Base-by-base conservation (phyloP, 768 basidiomycete species). In the Suillus fuscotomentosus region DNA sequence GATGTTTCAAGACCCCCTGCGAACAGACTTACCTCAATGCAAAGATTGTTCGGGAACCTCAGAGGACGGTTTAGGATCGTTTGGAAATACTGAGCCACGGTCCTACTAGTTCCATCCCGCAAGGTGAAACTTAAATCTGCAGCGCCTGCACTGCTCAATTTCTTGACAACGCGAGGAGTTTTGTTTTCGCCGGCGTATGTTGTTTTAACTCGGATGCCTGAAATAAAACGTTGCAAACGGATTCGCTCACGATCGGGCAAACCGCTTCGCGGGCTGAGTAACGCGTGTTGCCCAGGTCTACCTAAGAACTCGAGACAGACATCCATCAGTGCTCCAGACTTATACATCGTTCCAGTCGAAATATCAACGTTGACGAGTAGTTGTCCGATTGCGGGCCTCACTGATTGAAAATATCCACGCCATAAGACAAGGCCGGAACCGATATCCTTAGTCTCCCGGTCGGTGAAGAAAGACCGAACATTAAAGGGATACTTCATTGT, bases 381-480 rank as follows among this genome's bases (percentile, higher is more conserved):
- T 0, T 78, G 77, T 0, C 86, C 86, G 20, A 87, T 81, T 0
- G 84, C 84, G 4, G 91, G 91, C 24, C 92, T 82, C 14, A 92
- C 82, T 0, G 88, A 90, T 71, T 93, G 92, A 75, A 94, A 93
- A 62, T 90, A 92, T 0, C 92, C 92, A 3, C 91, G 82, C 90
- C 90, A 91, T 0, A 92, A 80, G 15, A 86, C 82, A 3, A 94
- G 80, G 0, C 92, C 91, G 0, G 73, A 71, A 1, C 90, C 88
- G 31, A 92, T 84, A 36, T 75, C 69, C 54, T 78, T 82, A 10
- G 76, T 81, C 60, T 86, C 89, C 1, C 76, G 72, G 27, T 83
- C 75, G 0, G 88, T 89, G 72, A 88, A 94, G 75, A 94, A 92
- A 0, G 89, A 91, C 0, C 91, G 83, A 8, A 87, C 83, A 60